phyloP scores from a whole-genome alignment of 2,329 filamentous ascomycete species.

The Apiospora aurea region DNA sequence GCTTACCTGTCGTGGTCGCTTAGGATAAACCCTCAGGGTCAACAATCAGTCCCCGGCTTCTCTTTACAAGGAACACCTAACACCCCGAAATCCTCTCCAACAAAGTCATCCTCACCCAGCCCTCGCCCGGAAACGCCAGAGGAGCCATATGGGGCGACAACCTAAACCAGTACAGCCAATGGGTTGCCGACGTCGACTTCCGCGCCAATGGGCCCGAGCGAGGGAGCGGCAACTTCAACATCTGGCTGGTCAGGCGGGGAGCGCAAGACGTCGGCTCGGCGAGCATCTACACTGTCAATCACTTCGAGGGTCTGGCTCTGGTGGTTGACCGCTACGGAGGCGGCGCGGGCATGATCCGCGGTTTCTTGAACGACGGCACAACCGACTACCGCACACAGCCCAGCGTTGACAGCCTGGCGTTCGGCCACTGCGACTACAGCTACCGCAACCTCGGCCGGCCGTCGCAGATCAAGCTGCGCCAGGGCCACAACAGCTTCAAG shows the following conservation, averaged over 20 bases:
- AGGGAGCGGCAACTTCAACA: constrained; percentile 86
- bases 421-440: constrained; percentile 88
- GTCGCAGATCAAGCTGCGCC: constrained; percentile 77
- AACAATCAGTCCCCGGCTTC: constrained; percentile 61
- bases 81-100: constrained; percentile 77
- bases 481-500: constrained; percentile 69
- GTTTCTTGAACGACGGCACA: constrained; percentile 91
- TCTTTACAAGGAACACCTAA: constrained; percentile 60
- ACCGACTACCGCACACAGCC: constrained; percentile 79
- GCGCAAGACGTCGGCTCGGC: constrained; percentile 69
- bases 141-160: constrained; percentile 82
- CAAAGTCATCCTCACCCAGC: constrained; percentile 89
- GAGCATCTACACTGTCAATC: constrained; percentile 83
- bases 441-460: constrained; percentile 93
- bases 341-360: constrained; percentile 79
- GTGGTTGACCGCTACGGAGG: constrained; percentile 86
- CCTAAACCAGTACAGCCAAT: constrained; percentile 69
- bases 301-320: constrained; percentile 90
- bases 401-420: constrained; percentile 84
- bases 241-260: constrained; percentile 86
- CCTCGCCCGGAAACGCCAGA: constrained; percentile 83
- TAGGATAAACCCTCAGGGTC: constrained; percentile 66
- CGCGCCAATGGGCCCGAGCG: constrained; percentile 85
- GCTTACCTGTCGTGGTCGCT: constrained; percentile 29
- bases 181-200: constrained; percentile 87